phyloP scores from a whole-genome alignment of 495 filamentous ascomycete genomes.

The Talaromyces ruber region DNA sequence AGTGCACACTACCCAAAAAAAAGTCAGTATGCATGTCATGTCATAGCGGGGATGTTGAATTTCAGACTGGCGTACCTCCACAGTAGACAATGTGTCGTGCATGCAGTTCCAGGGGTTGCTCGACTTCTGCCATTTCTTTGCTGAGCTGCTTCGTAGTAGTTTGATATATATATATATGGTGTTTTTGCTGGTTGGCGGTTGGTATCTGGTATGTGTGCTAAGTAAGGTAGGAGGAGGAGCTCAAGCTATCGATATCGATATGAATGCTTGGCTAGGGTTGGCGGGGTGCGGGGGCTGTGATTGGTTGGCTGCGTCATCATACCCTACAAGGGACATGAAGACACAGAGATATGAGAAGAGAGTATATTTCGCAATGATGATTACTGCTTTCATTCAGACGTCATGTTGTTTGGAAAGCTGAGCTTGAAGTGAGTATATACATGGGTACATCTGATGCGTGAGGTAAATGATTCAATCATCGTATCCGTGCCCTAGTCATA shows the following conservation, averaged over 20 bases:
- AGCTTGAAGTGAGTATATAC: too few relatives aligned
- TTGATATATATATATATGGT: neutral
- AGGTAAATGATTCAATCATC: neutral
- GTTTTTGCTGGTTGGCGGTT: neutral
- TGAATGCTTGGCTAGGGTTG: neutral
- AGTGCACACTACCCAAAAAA: conserved; percentile 62
- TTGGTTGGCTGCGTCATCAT: neutral
- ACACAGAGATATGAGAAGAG: too few relatives aligned
- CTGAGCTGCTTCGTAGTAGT: neutral
- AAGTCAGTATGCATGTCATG: neutral
- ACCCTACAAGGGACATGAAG: too few relatives aligned
- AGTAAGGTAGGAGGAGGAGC: neutral
- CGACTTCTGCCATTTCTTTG: conserved; percentile 31
- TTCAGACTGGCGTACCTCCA: conserved; percentile 45
- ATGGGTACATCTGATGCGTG: neutral
- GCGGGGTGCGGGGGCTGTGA: neutral
- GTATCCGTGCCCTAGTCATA: neutral
- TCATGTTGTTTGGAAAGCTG: too few relatives aligned
- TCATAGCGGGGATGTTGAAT: neutral
- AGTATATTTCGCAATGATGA: too few relatives aligned
- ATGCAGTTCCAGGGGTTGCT: conserved; percentile 44
- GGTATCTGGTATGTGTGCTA: neutral
- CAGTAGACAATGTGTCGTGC: conserved; percentile 68
- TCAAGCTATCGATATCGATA: neutral
- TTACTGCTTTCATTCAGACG: too few relatives aligned